A percentile compares a stretch with the other conserved stretches of the same genome.
Evolutionary conservation across 495 filamentous ascomycete genomes (phyloP).

Genomic region (Penicillium lividum): DNA sequence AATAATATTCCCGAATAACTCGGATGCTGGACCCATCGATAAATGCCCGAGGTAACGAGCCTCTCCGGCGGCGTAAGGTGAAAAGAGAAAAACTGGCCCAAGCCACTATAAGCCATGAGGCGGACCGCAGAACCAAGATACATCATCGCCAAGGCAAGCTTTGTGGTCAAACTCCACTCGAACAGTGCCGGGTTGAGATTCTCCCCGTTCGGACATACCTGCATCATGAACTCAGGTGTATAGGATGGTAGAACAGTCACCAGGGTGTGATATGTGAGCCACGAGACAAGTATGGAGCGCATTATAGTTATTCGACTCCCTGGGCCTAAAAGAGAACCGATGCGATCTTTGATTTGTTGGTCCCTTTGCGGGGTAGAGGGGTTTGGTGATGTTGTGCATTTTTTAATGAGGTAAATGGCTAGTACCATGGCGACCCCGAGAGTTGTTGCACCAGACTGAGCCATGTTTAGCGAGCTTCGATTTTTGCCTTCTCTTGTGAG

Average conservation of each 20-base stretch:
- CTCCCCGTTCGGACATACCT: background rate
- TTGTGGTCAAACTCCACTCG: background rate
- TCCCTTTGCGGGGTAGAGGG: conserved; percentile 14
- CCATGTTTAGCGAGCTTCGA: background rate
- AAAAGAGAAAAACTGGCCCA: conserved; percentile 52
- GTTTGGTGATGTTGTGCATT: conserved; percentile 26
- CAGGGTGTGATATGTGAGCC: background rate
- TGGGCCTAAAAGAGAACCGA: conserved; percentile 11
- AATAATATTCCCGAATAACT: conserved; percentile 41
- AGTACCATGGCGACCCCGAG: conserved; percentile 17
- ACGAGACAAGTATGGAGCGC: background rate
- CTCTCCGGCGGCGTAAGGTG: conserved; percentile 42
- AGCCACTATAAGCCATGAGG: conserved; percentile 33
- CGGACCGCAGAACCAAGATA: conserved; percentile 34
- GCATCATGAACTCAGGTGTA: background rate
- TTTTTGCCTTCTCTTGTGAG: too few species aligned
- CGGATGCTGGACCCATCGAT: conserved; percentile 49
- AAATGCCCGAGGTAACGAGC: conserved; percentile 45
- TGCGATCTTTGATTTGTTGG: conserved; percentile 18
- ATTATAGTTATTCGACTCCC: background rate
- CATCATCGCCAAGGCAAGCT: conserved; percentile 27
- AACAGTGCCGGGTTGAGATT: background rate
- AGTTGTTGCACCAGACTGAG: background rate
- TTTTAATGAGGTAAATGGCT: conserved; percentile 17
- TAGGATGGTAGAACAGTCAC: background rate